Evolutionary conservation across 2,329 filamentous ascomycete genomes (phyloP), one percentile per base, ranked within the genome.

Genomic region (Ascomycota sp.): DNA sequence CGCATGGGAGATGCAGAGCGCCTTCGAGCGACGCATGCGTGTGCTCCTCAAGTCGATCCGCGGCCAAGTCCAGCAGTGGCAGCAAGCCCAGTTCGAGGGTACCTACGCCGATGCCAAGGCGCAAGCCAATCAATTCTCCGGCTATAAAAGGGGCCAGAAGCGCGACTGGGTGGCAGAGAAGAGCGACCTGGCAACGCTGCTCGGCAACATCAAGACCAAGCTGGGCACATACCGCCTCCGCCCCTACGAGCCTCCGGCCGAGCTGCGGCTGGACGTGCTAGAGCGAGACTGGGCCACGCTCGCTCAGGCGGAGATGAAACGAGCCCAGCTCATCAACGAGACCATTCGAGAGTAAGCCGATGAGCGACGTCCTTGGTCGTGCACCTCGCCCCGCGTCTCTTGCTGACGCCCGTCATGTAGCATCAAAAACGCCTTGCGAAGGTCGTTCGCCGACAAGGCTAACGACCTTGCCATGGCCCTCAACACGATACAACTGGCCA

Each of bases 121-220:
- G 23, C 89, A 98, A 50, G 75, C 79, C 6, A 61, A 57, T 20
- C 67, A 82, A 33, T 92, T 98, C 52, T 73, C 79, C 19, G 63
- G 64, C n/a, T 94, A 93, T 61, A 98, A 95, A 57, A 70, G 73
- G 43, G 83, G 76, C 31, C 68, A 78, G 55, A 98, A 98, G 61
- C 70, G 89, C 35, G 72, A 80, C 35, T 98, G 89, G 89, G 89
- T 98, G 20, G 89, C 82, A 1, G 89, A 98, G 57, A 95, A 94
- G 63, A 92, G 82, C 34, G 89, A 98, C 46, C 62, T 98, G 33
- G 82, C 85, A 23, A 89, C 86, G 4, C 57, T 98, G 35, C 59
- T 98, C 32, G 89, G 89, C 23, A 98, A 98, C 53, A 95, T 98
- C 64, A 95, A 94, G 62, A 98, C 89, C 1, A 98, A 98, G 53